Evolutionary conservation across 2,329 filamentous ascomycete genomes (phyloP).

Genomic region (Verticillium isaacii): DNA sequence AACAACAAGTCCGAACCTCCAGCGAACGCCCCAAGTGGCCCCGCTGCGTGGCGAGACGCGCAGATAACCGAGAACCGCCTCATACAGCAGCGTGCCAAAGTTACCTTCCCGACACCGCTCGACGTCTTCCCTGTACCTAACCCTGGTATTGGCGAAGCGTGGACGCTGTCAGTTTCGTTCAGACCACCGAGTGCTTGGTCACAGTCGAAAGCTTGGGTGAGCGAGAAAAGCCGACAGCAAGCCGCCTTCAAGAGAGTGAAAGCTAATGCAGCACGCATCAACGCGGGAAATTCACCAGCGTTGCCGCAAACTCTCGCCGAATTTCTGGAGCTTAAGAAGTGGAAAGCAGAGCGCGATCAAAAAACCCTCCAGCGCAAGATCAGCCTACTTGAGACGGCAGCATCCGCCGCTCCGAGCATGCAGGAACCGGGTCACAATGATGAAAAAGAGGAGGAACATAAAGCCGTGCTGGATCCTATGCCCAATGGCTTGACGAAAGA

Average conservation of each 20-base stretch:
- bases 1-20: not conserved
- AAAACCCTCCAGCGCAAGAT: not conserved
- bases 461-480: not conserved
- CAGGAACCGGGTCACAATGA: not conserved
- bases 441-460: not conserved
- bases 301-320: not conserved
- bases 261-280: not conserved
- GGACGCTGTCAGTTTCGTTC: not conserved
- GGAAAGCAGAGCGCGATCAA: not conserved
- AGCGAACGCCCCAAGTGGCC: not conserved
- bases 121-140: no score
- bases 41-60: not conserved
- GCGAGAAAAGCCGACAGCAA: not conserved
- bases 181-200: not conserved
- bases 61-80: not conserved
- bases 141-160: no score
- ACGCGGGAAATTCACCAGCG: not conserved
- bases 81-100: not conserved
- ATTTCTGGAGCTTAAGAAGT: not conserved
- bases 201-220: not conserved
- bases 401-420: not conserved
- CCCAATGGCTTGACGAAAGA: no score
- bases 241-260: not conserved
- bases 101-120: not conserved
- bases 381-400: not conserved